Percentiles rank a stretch among this genome's conserved stretches.
phyloP scores from a whole-genome alignment of 495 filamentous ascomycete genomes.

The Aspergillus affinis region DNA sequence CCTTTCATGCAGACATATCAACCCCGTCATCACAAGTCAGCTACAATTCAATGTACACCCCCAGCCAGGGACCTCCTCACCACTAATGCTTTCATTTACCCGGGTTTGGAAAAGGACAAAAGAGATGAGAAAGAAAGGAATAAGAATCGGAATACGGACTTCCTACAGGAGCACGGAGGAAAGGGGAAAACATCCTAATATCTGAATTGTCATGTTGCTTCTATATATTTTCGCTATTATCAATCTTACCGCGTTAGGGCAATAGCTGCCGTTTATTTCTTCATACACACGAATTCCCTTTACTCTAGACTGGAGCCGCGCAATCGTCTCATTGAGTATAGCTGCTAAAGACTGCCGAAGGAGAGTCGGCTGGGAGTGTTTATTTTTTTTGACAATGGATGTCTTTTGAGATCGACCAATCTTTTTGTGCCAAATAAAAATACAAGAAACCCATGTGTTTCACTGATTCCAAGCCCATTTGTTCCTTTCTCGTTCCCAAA shows the following conservation, averaged over 20 bases:
- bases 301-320: too few relatives aligned
- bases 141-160: neutral
- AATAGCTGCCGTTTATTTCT: neutral
- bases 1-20: slow-evolving; percentile 34
- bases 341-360: too few relatives aligned
- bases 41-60: slow-evolving; percentile 34
- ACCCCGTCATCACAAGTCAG: slow-evolving; percentile 33
- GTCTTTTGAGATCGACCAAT: neutral
- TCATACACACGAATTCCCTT: neutral
- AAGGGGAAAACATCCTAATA: neutral
- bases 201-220: neutral
- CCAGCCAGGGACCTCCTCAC: slow-evolving; percentile 27
- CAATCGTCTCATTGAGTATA: too few relatives aligned
- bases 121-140: neutral
- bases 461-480: neutral
- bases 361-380: too few relatives aligned
- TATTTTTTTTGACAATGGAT: too few relatives aligned
- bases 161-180: neutral
- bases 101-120: neutral
- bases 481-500: neutral
- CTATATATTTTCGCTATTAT: neutral
- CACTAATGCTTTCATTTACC: slow-evolving; percentile 11
- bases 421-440: slow-evolving; percentile 1
- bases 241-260: neutral
- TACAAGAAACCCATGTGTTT: neutral